phyloP scores from a whole-genome alignment of 2,329 filamentous ascomycete species.

The Dactylella cylindrospora region DNA sequence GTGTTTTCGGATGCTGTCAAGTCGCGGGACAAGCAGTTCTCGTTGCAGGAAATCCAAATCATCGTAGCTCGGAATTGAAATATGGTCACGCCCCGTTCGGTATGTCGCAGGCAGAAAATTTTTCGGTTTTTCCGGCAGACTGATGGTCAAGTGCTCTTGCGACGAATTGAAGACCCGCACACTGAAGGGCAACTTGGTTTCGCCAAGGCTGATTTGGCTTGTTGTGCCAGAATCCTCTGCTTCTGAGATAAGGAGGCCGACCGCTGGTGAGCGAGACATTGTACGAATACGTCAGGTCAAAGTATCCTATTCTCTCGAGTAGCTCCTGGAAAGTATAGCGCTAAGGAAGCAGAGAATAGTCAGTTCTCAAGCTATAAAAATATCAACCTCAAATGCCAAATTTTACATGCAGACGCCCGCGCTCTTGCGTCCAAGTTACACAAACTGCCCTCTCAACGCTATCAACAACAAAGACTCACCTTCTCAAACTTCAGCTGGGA shows the following conservation, averaged over 20 bases:
- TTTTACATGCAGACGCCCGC: no score
- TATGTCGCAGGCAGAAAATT: slow-evolving; percentile 15
- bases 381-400: no score
- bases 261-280: slow-evolving; percentile 5
- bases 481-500: no score
- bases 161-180: neutral
- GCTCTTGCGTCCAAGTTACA: no score
- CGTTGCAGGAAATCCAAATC: slow-evolving; percentile 29
- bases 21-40: slow-evolving; percentile 39
- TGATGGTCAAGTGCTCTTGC: neutral
- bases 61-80: slow-evolving; percentile 25
- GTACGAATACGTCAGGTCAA: no score
- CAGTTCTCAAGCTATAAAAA: no score
- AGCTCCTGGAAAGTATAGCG: no score
- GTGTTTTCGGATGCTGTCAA: slow-evolving; percentile 44
- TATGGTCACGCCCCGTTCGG: slow-evolving; percentile 16
- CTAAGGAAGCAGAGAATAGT: no score
- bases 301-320: no score
- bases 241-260: neutral
- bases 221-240: neutral
- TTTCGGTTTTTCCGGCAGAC: neutral
- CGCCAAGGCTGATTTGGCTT: neutral
- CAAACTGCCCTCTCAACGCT: no score
- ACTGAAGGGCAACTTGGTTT: slow-evolving; percentile 13
- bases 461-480: no score